Evolutionary conservation across 225 moss, liverwort and hornwort species (phyloP).

Genomic region (Sphagnum tenellum): DNA sequence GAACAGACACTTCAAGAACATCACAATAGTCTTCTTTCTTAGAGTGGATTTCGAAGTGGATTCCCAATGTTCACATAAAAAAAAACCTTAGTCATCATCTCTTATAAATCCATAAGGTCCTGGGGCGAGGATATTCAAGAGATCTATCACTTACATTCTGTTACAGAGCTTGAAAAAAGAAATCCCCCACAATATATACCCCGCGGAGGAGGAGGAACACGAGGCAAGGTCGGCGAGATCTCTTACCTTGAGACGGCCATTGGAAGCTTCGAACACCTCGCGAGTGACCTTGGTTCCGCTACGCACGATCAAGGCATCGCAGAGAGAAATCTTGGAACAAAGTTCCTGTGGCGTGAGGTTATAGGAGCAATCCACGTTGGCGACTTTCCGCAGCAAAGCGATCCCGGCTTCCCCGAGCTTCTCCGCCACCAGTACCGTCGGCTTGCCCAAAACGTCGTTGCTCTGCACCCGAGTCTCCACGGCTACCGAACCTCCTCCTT

Average conservation of each 20-base stretch:
- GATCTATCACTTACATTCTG: too few relatives aligned
- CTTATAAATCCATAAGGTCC: too few relatives aligned
- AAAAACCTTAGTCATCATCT: too few relatives aligned
- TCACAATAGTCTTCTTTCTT: too few relatives aligned
- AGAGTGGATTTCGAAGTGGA: too few relatives aligned
- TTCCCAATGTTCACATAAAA: too few relatives aligned
- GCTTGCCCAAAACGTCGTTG: slow-evolving; percentile 30
- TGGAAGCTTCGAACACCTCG: slow-evolving; percentile 81
- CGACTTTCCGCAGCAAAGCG: slow-evolving; percentile 54
- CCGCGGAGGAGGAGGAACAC: too few relatives aligned
- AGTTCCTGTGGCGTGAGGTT: slow-evolving; percentile 80
- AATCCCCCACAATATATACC: too few relatives aligned
- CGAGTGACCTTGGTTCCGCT: slow-evolving; percentile 96
- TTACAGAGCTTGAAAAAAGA: too few relatives aligned
- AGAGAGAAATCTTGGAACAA: slow-evolving; percentile 70
- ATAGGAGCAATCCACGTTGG: slow-evolving; percentile 89
- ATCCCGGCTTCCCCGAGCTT: slow-evolving; percentile 92
- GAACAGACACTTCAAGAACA: too few relatives aligned
- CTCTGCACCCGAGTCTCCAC: slow-evolving; percentile 29
- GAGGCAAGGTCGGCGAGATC: too few relatives aligned
- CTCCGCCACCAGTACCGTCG: slow-evolving; percentile 83
- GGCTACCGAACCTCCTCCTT: not conserved
- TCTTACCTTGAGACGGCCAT: slow-evolving; percentile 58
- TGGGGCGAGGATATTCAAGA: too few relatives aligned
- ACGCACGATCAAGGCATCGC: slow-evolving; percentile 91